Conservation (phyloP, 768 basidiomycete genomes). For the Suillus clintonianus region DNA sequence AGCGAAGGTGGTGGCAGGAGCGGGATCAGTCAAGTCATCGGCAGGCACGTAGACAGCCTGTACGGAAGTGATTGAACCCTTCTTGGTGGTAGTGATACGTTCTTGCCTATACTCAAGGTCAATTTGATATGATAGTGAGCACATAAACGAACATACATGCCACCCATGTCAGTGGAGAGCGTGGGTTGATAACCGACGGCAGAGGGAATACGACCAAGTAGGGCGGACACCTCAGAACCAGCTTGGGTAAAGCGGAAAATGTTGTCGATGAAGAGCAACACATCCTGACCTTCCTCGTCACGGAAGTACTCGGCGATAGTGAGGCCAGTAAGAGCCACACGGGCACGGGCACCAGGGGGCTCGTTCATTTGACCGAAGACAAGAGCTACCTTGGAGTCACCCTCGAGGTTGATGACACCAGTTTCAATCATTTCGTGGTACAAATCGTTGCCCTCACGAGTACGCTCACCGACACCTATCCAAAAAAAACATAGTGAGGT, state of each 20-base stretch:
- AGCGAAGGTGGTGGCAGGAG: constrained; percentile 99
- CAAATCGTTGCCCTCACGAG: constrained; percentile 99
- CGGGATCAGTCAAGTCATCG: constrained; percentile 99
- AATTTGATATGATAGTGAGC: constrained; percentile 3
- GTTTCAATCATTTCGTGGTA: constrained; percentile 99
- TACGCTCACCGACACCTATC: constrained; percentile 97
- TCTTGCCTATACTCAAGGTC: constrained; percentile 71
- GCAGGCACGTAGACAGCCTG: constrained; percentile 99
- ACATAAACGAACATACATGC: constrained; percentile 66
- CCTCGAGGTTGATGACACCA: constrained; percentile 99
- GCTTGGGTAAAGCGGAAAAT: constrained; percentile 99
- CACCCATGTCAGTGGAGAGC: constrained; percentile 99
- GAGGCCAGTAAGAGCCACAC: constrained; percentile 98
- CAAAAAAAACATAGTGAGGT: constrained; percentile 12
- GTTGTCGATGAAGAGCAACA: constrained; percentile 99
- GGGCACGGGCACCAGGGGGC: constrained; percentile 99
- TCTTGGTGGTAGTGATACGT: constrained; percentile 99
- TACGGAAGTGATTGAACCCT: constrained; percentile 99
- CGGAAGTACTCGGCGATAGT: constrained; percentile 99
- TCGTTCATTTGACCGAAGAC: constrained; percentile 99
- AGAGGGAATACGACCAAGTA: constrained; percentile 99
- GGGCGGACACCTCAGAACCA: constrained; percentile 99
- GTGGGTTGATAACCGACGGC: constrained; percentile 99
- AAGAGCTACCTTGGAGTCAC: constrained; percentile 99
- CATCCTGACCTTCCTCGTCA: constrained; percentile 99